Percentiles rank a stretch among this genome's conserved stretches.
phyloP scores from a whole-genome alignment of 352 stramenopile species.

The Stephanocyclus meneghinianus region DNA sequence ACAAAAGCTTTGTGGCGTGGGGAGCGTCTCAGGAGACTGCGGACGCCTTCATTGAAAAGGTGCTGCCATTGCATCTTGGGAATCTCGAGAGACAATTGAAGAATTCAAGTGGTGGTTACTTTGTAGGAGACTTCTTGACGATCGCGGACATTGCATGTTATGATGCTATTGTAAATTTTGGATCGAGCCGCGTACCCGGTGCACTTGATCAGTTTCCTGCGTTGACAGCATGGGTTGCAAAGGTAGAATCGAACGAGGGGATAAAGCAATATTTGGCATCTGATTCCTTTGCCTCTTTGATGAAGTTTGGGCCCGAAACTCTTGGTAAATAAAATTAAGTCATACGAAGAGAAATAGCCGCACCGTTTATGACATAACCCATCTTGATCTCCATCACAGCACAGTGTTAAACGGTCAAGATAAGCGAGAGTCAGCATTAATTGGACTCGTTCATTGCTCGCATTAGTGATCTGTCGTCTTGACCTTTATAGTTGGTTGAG shows the following conservation, averaged over 20 bases:
- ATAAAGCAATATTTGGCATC: slow-evolving; percentile 30
- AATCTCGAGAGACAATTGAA: slow-evolving; percentile 52
- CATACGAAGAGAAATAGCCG: neutral
- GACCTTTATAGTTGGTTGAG: too few relatives aligned
- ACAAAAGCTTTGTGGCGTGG: slow-evolving; percentile 32
- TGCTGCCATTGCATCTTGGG: slow-evolving; percentile 29
- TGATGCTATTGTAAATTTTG: slow-evolving; percentile 33
- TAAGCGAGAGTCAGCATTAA: too few relatives aligned
- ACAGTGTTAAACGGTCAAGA: too few relatives aligned
- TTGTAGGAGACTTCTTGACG: slow-evolving; percentile 40
- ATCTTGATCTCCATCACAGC: too few relatives aligned
- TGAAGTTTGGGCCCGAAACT: slow-evolving; percentile 34
- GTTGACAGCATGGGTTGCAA: slow-evolving; percentile 21
- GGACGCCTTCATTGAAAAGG: slow-evolving; percentile 29
- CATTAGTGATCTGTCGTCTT: too few relatives aligned
- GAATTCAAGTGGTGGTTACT: slow-evolving; percentile 26
- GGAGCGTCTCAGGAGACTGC: slow-evolving; percentile 17
- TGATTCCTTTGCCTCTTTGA: slow-evolving; percentile 20
- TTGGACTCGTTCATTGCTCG: too few relatives aligned
- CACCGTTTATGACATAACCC: too few relatives aligned
- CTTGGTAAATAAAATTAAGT: slow-evolving; percentile 21
- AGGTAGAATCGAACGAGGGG: slow-evolving; percentile 26
- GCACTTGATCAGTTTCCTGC: slow-evolving; percentile 21
- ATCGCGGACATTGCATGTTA: slow-evolving; percentile 46
- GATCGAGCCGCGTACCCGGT: slow-evolving; percentile 3